Conservation (phyloP, 768 basidiomycete species). For the Lactifluus echinatus region DNA sequence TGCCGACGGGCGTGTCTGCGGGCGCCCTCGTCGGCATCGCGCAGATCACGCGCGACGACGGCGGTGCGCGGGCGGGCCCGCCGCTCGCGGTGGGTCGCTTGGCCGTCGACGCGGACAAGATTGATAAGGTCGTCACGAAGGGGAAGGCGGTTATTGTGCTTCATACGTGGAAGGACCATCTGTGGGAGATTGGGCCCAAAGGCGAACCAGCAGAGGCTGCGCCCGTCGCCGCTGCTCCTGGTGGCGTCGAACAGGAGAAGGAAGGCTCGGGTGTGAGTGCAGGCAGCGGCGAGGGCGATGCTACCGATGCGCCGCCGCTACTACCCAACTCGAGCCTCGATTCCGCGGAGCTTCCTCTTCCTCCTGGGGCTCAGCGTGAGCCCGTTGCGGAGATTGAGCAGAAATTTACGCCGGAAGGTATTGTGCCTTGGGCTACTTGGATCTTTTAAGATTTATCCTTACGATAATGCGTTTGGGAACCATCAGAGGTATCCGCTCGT, state of each 20-base stretch:
- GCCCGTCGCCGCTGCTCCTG: too few relatives aligned
- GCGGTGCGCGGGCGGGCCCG: slow-evolving; percentile 36
- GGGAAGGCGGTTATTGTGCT: slow-evolving; percentile 71
- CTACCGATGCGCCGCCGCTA: not conserved
- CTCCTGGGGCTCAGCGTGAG: not conserved
- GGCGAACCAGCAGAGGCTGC: slow-evolving; percentile 42
- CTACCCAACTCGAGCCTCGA: slow-evolving; percentile 21
- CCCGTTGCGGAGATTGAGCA: slow-evolving; percentile 1
- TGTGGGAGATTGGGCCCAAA: slow-evolving; percentile 69
- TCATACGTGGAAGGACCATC: slow-evolving; percentile 69
- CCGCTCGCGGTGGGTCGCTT: slow-evolving; percentile 74
- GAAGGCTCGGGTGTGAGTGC: slow-evolving; percentile 13
- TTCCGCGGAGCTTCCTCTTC: slow-evolving; percentile 15
- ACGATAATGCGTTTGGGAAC: too few relatives aligned
- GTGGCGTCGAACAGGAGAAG: slow-evolving; percentile 10
- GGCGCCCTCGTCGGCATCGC: slow-evolving; percentile 57
- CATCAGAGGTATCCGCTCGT: slow-evolving; percentile 45
- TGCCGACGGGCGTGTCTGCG: slow-evolving; percentile 34
- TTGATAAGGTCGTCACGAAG: slow-evolving; percentile 33
- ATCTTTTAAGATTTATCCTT: not conserved
- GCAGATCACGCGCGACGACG: slow-evolving; percentile 34
- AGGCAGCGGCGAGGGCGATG: slow-evolving; percentile 1
- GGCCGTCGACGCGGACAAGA: slow-evolving; percentile 36
- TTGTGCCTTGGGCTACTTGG: not conserved
- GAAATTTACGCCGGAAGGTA: slow-evolving; percentile 26